Percentiles rank a stretch among this genome's conserved stretches.
Evolutionary conservation across 352 stramenopile species (phyloP).

Genomic region (Phytopythium helicoides): DNA sequence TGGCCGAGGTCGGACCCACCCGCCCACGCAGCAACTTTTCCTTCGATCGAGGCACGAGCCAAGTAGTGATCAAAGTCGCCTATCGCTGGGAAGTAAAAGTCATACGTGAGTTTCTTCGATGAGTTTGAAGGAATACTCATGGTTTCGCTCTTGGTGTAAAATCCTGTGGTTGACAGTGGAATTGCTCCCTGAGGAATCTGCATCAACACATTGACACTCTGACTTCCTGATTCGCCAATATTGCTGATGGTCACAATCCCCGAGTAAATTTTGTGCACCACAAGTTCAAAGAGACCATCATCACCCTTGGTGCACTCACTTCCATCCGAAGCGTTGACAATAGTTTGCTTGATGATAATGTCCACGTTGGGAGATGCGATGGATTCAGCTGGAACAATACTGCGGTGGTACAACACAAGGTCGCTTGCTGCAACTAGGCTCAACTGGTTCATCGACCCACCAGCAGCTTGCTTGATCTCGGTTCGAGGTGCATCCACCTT

Average conservation of each 20-base stretch:
- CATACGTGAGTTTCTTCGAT: slow-evolving; percentile 34
- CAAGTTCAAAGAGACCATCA: slow-evolving; percentile 46
- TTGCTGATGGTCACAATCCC: slow-evolving; percentile 64
- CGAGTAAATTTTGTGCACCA: slow-evolving; percentile 49
- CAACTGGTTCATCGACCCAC: slow-evolving; percentile 10
- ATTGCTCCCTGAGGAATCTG: slow-evolving; percentile 63
- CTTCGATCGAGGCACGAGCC: slow-evolving; percentile 37
- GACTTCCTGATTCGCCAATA: slow-evolving; percentile 30
- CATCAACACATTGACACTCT: slow-evolving; percentile 45
- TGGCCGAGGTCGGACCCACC: slow-evolving; percentile 7
- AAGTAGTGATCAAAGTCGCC: slow-evolving; percentile 53
- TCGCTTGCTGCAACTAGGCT: slow-evolving; percentile 14
- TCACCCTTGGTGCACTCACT: no score
- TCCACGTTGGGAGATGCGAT: slow-evolving; percentile 22
- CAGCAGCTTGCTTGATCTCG: slow-evolving; percentile 17
- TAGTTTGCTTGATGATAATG: no score
- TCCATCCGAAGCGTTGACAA: no score
- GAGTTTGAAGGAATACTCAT: slow-evolving; percentile 33
- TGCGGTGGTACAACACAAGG: slow-evolving; percentile 54
- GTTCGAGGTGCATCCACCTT: slow-evolving; percentile 13
- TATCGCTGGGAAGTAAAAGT: slow-evolving; percentile 58
- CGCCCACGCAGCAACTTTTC: slow-evolving; percentile 35
- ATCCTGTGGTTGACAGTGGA: slow-evolving; percentile 32
- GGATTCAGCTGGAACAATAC: no score
- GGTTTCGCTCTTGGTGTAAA: slow-evolving; percentile 52